Evolutionary conservation across 768 basidiomycete genomes (phyloP), one percentile per base, ranked within the genome.

Genomic region (Termitomyces sp.): DNA sequence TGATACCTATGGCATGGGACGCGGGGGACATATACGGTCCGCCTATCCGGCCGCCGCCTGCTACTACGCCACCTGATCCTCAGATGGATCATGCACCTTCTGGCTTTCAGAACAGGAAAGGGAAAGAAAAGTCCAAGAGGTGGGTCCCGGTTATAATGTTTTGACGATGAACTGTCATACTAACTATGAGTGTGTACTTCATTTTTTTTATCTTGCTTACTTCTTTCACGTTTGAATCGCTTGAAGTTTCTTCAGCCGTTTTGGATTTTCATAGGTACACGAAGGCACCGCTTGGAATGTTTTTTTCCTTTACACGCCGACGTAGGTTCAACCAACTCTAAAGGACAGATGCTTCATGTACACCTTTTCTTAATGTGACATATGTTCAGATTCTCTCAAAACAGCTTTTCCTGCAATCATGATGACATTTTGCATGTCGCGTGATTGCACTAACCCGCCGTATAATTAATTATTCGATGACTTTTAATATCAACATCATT

Each of bases 1-100:
- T 92, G 52, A 77, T 93, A 32, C 90, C 91, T 5, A 82, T 86
- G 61, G 77, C 87, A 2, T 89, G 90, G 88, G 83, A 90, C 47
- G 77, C 73, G n/a, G 76, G 75, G 6, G 68, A 71, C 55, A 75
- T 75, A 44, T 70, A 71, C 40, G 71, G 75, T 5, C 74, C 76
- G 3, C 53, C 40, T 17, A 42, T 11, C 16, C 50, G 50, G 17
- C 62, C 58, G 31, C 46, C 35, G n/a, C n/a, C n/a, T n/a, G n/a
- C n/a, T 47, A 48, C 46, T 14, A 43, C 58, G 38, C 54, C 42
- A 47, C 44, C 53, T 44, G 41, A 27, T 25, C 23, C 42, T 45
- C 42, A 21, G 27, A 21, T 10, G 29, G 29, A 57, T 7, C n/a
- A 32, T 16, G 34, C 12, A 11, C 6, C 27, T 44, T 29, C 56